A percentile compares a stretch with the other conserved stretches of the same genome.
Conservation (phyloP, 2,329 filamentous ascomycete species). For the Diaporthe sp. region DNA sequence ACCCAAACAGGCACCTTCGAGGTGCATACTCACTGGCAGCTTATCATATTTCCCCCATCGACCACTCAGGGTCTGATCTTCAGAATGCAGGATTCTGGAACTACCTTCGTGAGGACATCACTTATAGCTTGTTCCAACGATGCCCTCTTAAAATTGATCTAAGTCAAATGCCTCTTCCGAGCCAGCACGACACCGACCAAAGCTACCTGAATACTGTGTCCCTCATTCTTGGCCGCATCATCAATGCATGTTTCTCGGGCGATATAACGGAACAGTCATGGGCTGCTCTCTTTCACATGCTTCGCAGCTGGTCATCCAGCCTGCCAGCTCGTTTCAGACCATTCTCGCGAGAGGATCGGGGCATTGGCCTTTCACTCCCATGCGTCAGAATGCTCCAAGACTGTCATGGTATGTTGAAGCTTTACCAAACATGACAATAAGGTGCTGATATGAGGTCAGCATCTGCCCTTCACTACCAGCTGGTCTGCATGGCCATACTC, state of each 20-base stretch:
- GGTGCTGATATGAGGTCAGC: background rate
- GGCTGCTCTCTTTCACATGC: conserved; percentile 37
- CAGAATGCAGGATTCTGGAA: conserved; percentile 60
- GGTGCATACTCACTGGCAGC: conserved; percentile 57
- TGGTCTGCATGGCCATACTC: background rate
- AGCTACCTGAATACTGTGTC: conserved; percentile 53
- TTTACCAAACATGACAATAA: background rate
- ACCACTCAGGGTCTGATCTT: conserved; percentile 42
- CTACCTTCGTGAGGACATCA: conserved; percentile 63
- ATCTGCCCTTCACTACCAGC: background rate
- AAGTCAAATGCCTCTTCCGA: conserved; percentile 34
- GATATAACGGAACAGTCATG: conserved; percentile 36
- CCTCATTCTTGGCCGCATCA: conserved; percentile 53
- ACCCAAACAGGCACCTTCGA: conserved; percentile 56
- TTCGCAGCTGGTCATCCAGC: conserved; percentile 44
- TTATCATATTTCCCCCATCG: conserved; percentile 37
- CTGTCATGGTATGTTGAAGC: background rate
- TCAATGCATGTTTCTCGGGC: conserved; percentile 50
- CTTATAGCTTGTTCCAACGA: conserved; percentile 58
- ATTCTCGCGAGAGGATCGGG: conserved; percentile 41
- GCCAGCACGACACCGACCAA: conserved; percentile 40
- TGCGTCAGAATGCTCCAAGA: background rate
- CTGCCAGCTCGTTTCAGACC: conserved; percentile 47
- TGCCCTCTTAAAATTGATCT: conserved; percentile 55
- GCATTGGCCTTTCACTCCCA: conserved; percentile 44